Evolutionary conservation across 331 rosid genomes (phyloP).

Genomic region (Erythrophleum ivorense): DNA sequence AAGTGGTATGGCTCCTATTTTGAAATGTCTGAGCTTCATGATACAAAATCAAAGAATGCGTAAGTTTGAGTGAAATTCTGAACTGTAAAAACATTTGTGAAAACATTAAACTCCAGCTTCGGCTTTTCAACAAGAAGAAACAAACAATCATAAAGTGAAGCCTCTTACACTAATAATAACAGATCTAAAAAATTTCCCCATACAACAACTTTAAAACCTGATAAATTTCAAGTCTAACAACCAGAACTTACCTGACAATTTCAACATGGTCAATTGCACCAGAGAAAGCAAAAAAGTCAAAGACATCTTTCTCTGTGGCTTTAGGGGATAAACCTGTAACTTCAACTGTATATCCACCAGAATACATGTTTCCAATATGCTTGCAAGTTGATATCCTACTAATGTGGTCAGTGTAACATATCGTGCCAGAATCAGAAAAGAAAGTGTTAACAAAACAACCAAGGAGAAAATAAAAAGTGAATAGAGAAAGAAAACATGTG

Average conservation of each 20-base stretch:
- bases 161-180: not conserved
- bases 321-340: slow-evolving; percentile 74
- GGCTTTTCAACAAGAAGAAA: not conserved
- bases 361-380: slow-evolving; percentile 38
- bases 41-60: not conserved
- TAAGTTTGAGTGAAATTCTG: not conserved
- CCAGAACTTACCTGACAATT: slow-evolving; percentile 61
- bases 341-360: slow-evolving; percentile 61
- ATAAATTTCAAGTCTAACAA: not conserved
- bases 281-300: slow-evolving; percentile 82
- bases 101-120: not conserved
- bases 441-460: not conserved
- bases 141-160: not conserved
- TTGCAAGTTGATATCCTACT: not conserved
- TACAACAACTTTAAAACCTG: not conserved
- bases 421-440: too few species aligned
- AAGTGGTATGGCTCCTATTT: too few species aligned
- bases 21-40: too few species aligned
- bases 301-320: slow-evolving; percentile 79
- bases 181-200: not conserved
- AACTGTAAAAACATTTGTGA: too few species aligned
- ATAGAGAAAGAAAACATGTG: too few species aligned
- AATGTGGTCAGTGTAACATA: not conserved
- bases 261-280: slow-evolving; percentile 79
- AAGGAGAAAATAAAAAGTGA: not conserved